These are phyloP conservation scores for Cladosporium oxysporum DNA, from an alignment of 2,329 filamentous ascomycete species.

Conservation along the genomic window DNA sequence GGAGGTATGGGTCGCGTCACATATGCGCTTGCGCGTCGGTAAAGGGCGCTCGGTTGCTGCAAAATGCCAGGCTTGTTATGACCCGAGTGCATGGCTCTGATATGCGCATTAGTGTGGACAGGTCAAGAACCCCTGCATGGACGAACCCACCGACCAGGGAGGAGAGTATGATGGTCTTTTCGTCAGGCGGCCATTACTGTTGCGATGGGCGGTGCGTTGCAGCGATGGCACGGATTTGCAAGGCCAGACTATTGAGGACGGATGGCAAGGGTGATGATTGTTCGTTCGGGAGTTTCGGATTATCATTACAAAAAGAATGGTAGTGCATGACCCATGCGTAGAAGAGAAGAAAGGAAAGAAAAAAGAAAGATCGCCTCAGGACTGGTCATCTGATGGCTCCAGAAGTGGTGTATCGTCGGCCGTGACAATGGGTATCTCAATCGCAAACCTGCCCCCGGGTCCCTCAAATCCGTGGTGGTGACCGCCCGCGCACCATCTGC, in stretches of 20 bases:
- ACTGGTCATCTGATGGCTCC: constrained; percentile 18
- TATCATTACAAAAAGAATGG: not conserved
- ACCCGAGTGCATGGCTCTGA: constrained; percentile 3
- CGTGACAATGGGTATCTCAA: constrained; percentile 8
- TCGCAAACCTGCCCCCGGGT: not conserved
- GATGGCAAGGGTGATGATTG: not conserved
- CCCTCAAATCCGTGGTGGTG: constrained; percentile 7
- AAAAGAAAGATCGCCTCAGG: not conserved
- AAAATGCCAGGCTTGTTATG: not conserved
- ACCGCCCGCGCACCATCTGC: constrained; percentile 11
- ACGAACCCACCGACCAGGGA: not conserved
- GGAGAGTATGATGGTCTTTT: not conserved
- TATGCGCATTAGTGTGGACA: not conserved
- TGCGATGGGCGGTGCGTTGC: not conserved
- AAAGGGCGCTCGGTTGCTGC: not conserved
- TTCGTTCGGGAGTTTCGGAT: not conserved
- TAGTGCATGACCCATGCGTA: not conserved
- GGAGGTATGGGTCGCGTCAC: not conserved
- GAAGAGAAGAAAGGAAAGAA: not conserved
- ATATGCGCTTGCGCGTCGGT: not conserved
- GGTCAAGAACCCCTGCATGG: not conserved
- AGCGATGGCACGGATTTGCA: not conserved
- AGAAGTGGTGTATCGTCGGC: not conserved
- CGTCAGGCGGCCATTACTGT: not conserved
- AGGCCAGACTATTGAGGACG: not conserved